Percentiles rank a stretch among this genome's conserved stretches.
phyloP scores from a whole-genome alignment of 805 yeast genomes.

The Candida montana region DNA sequence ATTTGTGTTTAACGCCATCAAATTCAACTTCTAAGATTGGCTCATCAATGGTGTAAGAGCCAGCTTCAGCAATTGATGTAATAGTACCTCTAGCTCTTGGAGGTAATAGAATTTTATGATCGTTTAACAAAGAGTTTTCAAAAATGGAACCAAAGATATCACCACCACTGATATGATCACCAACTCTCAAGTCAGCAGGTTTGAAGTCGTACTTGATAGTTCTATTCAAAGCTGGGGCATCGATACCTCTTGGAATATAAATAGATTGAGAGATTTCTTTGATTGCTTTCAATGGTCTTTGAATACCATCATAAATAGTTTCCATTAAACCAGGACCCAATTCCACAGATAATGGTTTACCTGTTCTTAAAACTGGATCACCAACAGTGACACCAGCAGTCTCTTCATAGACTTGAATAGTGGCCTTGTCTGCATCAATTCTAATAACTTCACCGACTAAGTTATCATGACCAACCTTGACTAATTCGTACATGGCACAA shows the following conservation, averaged over 20 bases:
- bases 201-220: slow-evolving; percentile 76
- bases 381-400: slow-evolving; percentile 99
- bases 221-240: slow-evolving; percentile 92
- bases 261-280: slow-evolving; percentile 84
- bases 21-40: slow-evolving; percentile 90
- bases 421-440: slow-evolving; percentile 93
- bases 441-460: slow-evolving; percentile 98
- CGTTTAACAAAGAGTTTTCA: slow-evolving; percentile 88
- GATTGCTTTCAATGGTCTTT: slow-evolving; percentile 94
- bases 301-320: slow-evolving; percentile 98
- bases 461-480: slow-evolving; percentile 94
- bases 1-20: slow-evolving; percentile 74
- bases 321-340: slow-evolving; percentile 99
- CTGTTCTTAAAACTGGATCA: slow-evolving; percentile 97
- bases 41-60: slow-evolving; percentile 88
- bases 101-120: slow-evolving; percentile 92
- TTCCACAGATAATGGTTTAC: slow-evolving; percentile 98
- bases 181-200: slow-evolving; percentile 75
- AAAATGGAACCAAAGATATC: slow-evolving; percentile 91
- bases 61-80: slow-evolving; percentile 81
- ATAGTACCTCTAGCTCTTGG: slow-evolving; percentile 99
- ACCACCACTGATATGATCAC: slow-evolving; percentile 98
- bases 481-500: slow-evolving; percentile 99
- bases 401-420: slow-evolving; percentile 98
- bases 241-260: slow-evolving; percentile 98